These are phyloP conservation scores for Mesembryanthemum crystallinum DNA, from an alignment of 148 eudicot genomes.

Conservation along the genomic window DNA sequence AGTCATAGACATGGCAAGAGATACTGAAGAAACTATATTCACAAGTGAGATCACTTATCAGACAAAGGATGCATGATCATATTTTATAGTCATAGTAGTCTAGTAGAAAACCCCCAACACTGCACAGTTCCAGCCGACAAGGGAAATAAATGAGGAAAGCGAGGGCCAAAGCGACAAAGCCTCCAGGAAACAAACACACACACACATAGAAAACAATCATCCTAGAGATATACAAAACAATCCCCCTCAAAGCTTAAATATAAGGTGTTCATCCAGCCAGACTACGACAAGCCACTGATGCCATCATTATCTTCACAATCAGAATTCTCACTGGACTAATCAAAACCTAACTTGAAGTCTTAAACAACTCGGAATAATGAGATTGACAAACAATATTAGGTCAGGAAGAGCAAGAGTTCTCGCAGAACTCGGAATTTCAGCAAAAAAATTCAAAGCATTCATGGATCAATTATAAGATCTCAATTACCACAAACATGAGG, in stretches of 20 bases:
- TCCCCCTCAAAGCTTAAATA: not conserved
- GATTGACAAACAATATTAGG: not conserved
- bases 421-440: not conserved
- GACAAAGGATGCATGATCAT: not conserved
- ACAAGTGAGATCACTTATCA: not conserved
- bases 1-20: not conserved
- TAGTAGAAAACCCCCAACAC: not conserved
- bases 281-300: not conserved
- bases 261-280: not conserved
- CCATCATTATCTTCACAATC: not conserved
- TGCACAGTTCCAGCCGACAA: not conserved
- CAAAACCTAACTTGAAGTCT: not conserved
- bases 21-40: not conserved
- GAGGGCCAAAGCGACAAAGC: not conserved
- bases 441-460: not conserved
- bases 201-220: not conserved
- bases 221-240: not conserved
- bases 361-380: not conserved
- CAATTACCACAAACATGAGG: not conserved
- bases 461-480: not conserved
- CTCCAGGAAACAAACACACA: not conserved
- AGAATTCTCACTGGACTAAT: not conserved
- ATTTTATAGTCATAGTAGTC: not conserved
- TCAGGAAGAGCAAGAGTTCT: not conserved
- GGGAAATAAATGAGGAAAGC: not conserved